Base-by-base conservation (phyloP, 129 eudicot species). In the Cynara cardunculus region DNA sequence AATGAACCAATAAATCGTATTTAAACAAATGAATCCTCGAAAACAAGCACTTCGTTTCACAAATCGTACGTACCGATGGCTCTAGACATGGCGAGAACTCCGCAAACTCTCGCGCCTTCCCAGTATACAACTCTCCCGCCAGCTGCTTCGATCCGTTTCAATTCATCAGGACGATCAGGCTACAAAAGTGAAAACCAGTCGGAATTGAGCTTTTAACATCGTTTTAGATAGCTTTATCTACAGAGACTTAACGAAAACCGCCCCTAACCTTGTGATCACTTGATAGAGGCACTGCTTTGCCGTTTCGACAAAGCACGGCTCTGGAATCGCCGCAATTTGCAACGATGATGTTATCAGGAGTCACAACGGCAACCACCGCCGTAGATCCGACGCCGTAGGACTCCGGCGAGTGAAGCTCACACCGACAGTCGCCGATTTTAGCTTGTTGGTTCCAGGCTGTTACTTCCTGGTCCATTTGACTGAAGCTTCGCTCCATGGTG, bases 151-250 rank as follows among this genome's bases (percentile, higher is more conserved):
- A 91, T 91, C 53, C 97, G 89, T 13, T 78, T 72, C 10, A 87
- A 76, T 27, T 91, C 97, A 79, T 89, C 97, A 0, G 91, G 83
- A 7, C 91, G 85, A 44, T 91, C 93, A 19, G 97, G 97, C 97
- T 91, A 74, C 61, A 73, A 30, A 75, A 5, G 65, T 19, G 18
- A 10, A 62, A 72, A 34, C 19, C 26, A 35, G 2, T 24, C 22
- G n/a, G 8, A 27, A n/a, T 56, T 34, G 39, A n/a, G n/a, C n/a
- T n/a, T n/a, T n/a, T n/a, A n/a, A n/a, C n/a, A n/a, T n/a, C n/a
- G n/a, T n/a, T n/a, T n/a, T n/a, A n/a, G n/a, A n/a, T n/a, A n/a
- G n/a, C n/a, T n/a, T n/a, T n/a, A n/a, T 34, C 39, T 9, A 34
- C 1, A 34, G 39, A 34, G 34, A 30, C 1, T 28, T 28, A 28